Percentiles rank a stretch among this genome's conserved stretches.
phyloP scores from a whole-genome alignment of 495 filamentous ascomycete genomes.

The Annulohypoxylon nitens region DNA sequence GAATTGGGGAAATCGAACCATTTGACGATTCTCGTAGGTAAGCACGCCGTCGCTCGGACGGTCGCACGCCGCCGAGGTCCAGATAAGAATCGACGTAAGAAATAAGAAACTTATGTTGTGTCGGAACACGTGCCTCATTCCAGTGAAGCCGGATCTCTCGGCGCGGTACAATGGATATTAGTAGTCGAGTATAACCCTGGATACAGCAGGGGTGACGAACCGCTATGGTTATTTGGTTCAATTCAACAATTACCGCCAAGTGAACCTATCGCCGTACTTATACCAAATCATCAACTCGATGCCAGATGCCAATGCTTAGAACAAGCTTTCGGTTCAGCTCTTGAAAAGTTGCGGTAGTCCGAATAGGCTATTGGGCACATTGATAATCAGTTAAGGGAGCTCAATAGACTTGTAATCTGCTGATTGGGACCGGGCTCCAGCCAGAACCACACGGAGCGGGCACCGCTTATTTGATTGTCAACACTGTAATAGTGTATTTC shows the following conservation, averaged over 20 bases:
- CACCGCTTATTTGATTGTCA: constrained; percentile 13
- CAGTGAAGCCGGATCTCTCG: constrained; percentile 37
- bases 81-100: constrained; percentile 6
- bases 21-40: constrained; percentile 23
- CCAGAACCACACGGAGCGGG: constrained; percentile 23
- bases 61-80: constrained; percentile 38
- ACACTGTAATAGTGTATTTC: neutral
- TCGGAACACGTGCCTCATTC: constrained; percentile 38
- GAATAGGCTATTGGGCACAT: constrained; percentile 31
- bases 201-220: constrained; percentile 10
- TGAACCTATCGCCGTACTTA: constrained; percentile 4
- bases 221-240: constrained; percentile 15
- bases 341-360: constrained; percentile 2
- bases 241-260: constrained; percentile 5
- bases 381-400: constrained; percentile 14
- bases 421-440: constrained; percentile 36
- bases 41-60: constrained; percentile 19
- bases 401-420: constrained; percentile 37
- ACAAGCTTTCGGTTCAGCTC: neutral
- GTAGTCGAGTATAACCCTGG: constrained; percentile 17
- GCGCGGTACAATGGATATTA: constrained; percentile 14
- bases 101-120: constrained; percentile 7
- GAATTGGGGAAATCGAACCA: constrained; percentile 34
- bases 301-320: neutral
- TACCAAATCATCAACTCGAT: constrained; percentile 7